These are phyloP conservation scores for Grifola frondosa DNA, from an alignment of 1,284 basidiomycete species.

Conservation along the genomic window DNA sequence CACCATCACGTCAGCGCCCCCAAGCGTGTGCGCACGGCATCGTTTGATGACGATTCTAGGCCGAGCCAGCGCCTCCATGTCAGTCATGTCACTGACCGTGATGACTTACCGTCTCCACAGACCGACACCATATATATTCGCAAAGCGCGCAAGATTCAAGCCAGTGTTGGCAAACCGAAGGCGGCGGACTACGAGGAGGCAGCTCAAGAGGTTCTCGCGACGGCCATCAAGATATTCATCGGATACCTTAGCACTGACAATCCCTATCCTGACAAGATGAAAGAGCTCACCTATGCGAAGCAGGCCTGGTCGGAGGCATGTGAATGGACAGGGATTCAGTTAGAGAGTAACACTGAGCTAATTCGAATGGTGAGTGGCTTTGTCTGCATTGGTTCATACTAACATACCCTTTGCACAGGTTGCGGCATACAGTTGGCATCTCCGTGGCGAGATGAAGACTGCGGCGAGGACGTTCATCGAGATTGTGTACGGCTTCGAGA, in stretches of 20 bases:
- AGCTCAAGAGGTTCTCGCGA: not conserved
- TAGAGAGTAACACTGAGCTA: not conserved
- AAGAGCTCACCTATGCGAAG: not conserved
- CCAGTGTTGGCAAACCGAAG: not conserved
- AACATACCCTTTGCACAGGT: not conserved
- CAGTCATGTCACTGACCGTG: not conserved
- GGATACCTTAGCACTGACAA: not conserved
- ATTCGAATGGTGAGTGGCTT: not conserved
- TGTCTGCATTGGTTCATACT: not conserved
- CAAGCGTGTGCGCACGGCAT: too few species aligned
- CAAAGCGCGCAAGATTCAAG: not conserved
- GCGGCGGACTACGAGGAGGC: not conserved
- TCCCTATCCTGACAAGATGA: not conserved
- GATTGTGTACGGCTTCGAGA: constrained; percentile 1
- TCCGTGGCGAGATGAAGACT: constrained; percentile 4
- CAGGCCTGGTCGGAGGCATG: not conserved
- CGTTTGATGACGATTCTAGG: too few species aligned
- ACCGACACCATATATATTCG: not conserved
- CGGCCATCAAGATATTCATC: too few species aligned
- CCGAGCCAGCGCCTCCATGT: too few species aligned
- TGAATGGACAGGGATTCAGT: not conserved
- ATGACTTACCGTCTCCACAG: not conserved
- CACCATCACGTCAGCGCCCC: too few species aligned
- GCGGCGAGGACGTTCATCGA: not conserved
- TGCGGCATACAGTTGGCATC: constrained; percentile 1